Percentiles rank a stretch among this genome's conserved stretches.
phyloP scores from a whole-genome alignment of 2,329 filamentous ascomycete genomes.

The Periglandula ipomoeae region DNA sequence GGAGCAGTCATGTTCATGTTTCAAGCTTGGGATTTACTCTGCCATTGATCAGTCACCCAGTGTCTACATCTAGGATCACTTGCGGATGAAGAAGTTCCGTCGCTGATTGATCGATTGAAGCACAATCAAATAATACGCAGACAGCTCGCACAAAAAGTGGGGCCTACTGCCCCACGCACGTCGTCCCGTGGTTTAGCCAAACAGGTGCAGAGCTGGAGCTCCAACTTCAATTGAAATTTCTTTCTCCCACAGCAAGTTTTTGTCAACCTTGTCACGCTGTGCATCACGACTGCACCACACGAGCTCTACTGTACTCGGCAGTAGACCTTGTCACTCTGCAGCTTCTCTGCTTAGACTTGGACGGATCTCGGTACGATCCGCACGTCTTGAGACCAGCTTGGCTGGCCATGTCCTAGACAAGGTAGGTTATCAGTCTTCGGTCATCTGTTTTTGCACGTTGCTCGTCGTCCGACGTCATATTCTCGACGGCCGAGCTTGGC shows the following conservation, averaged over 20 bases:
- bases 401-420: slow-evolving; percentile 21
- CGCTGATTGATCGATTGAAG: too few relatives aligned
- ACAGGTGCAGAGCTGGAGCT: not conserved
- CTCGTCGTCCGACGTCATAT: too few relatives aligned
- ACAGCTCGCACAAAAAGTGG: too few relatives aligned
- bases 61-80: too few relatives aligned
- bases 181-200: slow-evolving; percentile 3
- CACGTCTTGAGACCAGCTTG: slow-evolving; percentile 8
- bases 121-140: too few relatives aligned
- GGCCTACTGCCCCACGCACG: too few relatives aligned
- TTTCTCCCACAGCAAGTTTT: not conserved
- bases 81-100: too few relatives aligned
- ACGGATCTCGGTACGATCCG: not conserved
- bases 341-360: not conserved
- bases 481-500: too few relatives aligned
- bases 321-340: not conserved
- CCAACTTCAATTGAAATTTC: slow-evolving; percentile 3
- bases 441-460: not conserved
- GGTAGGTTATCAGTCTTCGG: slow-evolving; percentile 14
- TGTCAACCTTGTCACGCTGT: not conserved
- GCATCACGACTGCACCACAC: not conserved
- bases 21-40: too few relatives aligned
- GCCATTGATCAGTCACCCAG: too few relatives aligned
- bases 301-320: too few relatives aligned
- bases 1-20: too few relatives aligned